Conservation (phyloP, 1,139 yeast species). For the Geotrichum reessii region DNA sequence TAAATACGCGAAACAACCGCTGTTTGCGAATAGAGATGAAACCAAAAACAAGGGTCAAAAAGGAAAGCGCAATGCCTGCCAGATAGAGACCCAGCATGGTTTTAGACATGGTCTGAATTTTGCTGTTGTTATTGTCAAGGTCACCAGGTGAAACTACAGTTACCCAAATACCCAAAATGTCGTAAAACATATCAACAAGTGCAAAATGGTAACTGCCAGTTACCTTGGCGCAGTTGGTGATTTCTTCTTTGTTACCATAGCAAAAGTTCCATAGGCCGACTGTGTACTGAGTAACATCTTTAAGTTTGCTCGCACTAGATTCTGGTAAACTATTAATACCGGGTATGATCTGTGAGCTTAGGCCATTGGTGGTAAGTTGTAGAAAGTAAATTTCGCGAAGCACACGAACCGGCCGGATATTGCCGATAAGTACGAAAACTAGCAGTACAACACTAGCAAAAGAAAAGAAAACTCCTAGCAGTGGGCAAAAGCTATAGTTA, state of each 20-base stretch:
- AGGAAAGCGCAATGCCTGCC: not conserved
- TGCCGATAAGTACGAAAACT: conserved; percentile 9
- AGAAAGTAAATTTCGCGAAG: conserved; percentile 13
- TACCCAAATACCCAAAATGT: conserved; percentile 4
- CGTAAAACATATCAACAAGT: conserved; percentile 4
- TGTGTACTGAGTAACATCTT: not conserved
- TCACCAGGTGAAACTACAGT: conserved; percentile 4
- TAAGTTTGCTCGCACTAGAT: not conserved
- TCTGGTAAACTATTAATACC: not conserved
- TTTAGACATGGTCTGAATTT: conserved; percentile 6
- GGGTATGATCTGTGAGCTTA: conserved; percentile 6
- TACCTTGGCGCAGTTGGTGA: not conserved
- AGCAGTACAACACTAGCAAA: conserved; percentile 9
- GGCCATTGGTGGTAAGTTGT: not conserved
- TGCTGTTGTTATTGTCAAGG: not conserved
- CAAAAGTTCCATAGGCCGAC: conserved; percentile 12
- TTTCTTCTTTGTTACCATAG: not conserved
- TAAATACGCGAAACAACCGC: not conserved
- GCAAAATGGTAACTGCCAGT: conserved; percentile 10
- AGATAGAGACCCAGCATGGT: conserved; percentile 3
- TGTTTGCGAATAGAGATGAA: not conserved
- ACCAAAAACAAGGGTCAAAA: not conserved
- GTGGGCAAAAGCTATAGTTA: not conserved
- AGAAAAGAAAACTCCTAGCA: conserved; percentile 10
- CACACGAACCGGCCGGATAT: not conserved